phyloP scores from a whole-genome alignment of 2,329 filamentous ascomycete genomes.

The Paracoccidioides brasiliensis region DNA sequence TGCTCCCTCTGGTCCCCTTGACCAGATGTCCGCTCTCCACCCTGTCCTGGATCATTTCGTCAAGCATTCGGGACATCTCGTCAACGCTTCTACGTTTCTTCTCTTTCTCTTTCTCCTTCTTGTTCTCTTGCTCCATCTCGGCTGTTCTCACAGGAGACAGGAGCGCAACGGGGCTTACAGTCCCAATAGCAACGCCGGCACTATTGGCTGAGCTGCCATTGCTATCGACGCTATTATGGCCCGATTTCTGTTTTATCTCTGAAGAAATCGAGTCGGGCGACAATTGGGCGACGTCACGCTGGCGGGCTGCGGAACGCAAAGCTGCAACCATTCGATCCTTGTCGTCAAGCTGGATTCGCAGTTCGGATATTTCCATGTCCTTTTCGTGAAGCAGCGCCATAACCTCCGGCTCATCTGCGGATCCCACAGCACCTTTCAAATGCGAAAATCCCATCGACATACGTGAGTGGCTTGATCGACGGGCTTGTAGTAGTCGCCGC shows the following conservation, averaged over 20 bases:
- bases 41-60: constrained; percentile 90
- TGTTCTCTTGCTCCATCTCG: constrained; percentile 19
- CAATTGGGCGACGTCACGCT: constrained; percentile 66
- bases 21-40: constrained; percentile 64
- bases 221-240: constrained; percentile 19
- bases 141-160: constrained; percentile 13
- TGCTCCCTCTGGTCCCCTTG: constrained; percentile 52
- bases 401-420: constrained; percentile 67
- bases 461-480: constrained; percentile 77
- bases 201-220: constrained; percentile 17
- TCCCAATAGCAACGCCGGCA: constrained; percentile 7
- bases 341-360: constrained; percentile 81
- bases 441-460: constrained; percentile 60
- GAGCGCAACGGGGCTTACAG: constrained; percentile 19
- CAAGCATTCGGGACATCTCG: constrained; percentile 84
- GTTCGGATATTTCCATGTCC: constrained; percentile 80
- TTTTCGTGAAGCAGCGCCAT: constrained; percentile 68
- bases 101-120: constrained; percentile 26
- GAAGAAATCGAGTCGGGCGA: constrained; percentile 24
- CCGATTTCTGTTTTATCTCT: constrained; percentile 14
- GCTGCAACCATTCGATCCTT: constrained; percentile 90
- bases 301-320: constrained; percentile 70
- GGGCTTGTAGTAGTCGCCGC: constrained; percentile 78
- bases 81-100: constrained; percentile 60
- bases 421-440: constrained; percentile 42